Base-by-base conservation (phyloP, 2,329 filamentous ascomycete genomes). In the Sclerotinia borealis region DNA sequence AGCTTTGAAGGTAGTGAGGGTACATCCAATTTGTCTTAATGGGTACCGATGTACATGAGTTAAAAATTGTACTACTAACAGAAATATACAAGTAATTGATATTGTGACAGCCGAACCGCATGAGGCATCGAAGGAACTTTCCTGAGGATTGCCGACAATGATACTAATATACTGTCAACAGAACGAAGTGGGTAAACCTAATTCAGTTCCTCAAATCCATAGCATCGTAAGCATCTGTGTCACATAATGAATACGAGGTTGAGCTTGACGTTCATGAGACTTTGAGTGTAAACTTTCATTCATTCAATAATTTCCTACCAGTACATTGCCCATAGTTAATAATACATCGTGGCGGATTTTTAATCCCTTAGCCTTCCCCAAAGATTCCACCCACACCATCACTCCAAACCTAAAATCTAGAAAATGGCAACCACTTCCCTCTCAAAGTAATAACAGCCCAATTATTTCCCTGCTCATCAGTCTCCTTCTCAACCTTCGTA, bases 401-500 rank as follows among this genome's bases (percentile, higher is more conserved):
- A n/a, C n/a, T n/a, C 29, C n/a, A 11, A 36, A 13, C 15, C 41
- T 56, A 62, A 56, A 62, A 62, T 31, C 59, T 41, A n/a, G 36
- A 56, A 22, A 62, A 62, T 11, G 59, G 59, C 39, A 54, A 91
- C 91, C 48, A 96, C 90, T 77, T 96, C 90, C 73, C 88, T 86
- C 67, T 92, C 89, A 67, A 86, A 87, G 62, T 96, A 82, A 96
- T 96, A 70, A 92, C 86, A 4, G 89, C 92, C 92, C 92, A 96
- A 8, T 88, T 81, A 60, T 85, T 83, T 4, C 92, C 93, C 71
- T 90, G 85, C 65, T 89, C 86, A 75, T 97, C 93, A 1, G 88
- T 87, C 83, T 98, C 93, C 83, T 96, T 96, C 76, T 97, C 92
- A 2, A 98, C 90, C 73, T 92, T 92, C 0, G 92, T 96, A 59